Evolutionary conservation across 2,329 filamentous ascomycete species (phyloP), one percentile per base, ranked within the genome.

Genomic region (Falciphora oryzae): DNA sequence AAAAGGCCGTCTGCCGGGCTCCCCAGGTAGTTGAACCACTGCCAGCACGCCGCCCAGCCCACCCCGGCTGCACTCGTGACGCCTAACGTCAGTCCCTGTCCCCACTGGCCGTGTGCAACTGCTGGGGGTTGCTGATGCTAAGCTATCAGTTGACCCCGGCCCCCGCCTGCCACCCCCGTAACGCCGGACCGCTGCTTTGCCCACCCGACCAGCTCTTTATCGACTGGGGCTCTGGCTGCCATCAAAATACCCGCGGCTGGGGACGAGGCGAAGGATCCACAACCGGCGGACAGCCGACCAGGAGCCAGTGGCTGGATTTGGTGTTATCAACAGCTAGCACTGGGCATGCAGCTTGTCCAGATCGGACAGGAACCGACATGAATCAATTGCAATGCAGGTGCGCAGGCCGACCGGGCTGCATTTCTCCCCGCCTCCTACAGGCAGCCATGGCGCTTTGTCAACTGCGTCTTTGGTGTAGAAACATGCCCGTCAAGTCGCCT

Each of bases 71-170:
- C 22, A 28, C 57, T 31, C 57, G 57, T 58, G 57, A 58, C 57
- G 57, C 57, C 57, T 13, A 29, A 58, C 29, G 57, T 58, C 57
- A 58, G 57, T 58, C 29, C 29, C 57, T 28, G 57, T 14, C 57
- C 25, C 57, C 57, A 28, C 57, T 28, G 44, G n/a, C 44, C n/a
- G 44, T 14, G 44, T 10, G 44, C 44, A 22, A 53, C 44, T 53
- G 44, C 44, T 53, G 44, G 44, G 38, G 44, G 44, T 53, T 25
- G 44, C 44, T 53, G 44, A 53, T 53, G 44, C 44, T 31, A 58
- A 28, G 61, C 25, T n/a, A 63, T 63, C 61, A 63, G n/a, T 63
- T 63, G 61, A 63, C 53, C 61, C 61, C 31, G 50, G 61, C 61
- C 44, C 44, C 44, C 44, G 44, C 44, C 44, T n/a, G 22, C 44